phyloP scores from a whole-genome alignment of 805 yeast genomes.

The Ogataea trehaloabstinens region DNA sequence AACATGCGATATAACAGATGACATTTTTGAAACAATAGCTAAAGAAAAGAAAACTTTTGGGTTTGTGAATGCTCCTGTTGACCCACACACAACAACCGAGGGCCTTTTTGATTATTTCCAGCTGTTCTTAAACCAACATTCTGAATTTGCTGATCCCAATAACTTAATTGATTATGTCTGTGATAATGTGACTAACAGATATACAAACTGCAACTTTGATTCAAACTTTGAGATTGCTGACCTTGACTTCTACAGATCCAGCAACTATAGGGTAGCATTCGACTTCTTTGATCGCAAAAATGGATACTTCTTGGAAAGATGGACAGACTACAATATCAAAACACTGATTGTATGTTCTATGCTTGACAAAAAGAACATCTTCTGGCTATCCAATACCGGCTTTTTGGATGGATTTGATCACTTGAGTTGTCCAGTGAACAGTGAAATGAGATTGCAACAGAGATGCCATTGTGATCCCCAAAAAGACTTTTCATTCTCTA shows the following conservation, averaged over 20 bases:
- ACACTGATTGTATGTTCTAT: conserved; percentile 37
- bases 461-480: conserved; percentile 26
- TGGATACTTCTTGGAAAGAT: conserved; percentile 58
- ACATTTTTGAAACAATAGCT: conserved; percentile 46
- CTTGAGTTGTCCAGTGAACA: conserved; percentile 19
- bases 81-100: conserved; percentile 16
- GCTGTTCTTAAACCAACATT: conserved; percentile 39
- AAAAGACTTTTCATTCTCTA: conserved; percentile 42
- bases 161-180: conserved; percentile 12
- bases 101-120: conserved; percentile 42
- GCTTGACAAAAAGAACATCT: conserved; percentile 45
- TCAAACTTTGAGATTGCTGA: conserved; percentile 58
- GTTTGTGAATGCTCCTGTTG: conserved; percentile 33
- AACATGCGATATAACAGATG: conserved; percentile 53
- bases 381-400: conserved; percentile 46
- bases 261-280: conserved; percentile 45
- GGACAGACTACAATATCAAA: conserved; percentile 56
- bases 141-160: conserved; percentile 38
- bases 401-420: conserved; percentile 15
- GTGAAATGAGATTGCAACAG: conserved; percentile 10
- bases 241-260: conserved; percentile 47
- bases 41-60: conserved; percentile 44
- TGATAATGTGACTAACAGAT: conserved; percentile 7
- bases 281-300: conserved; percentile 44
- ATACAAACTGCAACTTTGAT: conserved; percentile 52